Base-by-base conservation (phyloP, 1,139 yeast species). In the Suhomyces maxii region DNA sequence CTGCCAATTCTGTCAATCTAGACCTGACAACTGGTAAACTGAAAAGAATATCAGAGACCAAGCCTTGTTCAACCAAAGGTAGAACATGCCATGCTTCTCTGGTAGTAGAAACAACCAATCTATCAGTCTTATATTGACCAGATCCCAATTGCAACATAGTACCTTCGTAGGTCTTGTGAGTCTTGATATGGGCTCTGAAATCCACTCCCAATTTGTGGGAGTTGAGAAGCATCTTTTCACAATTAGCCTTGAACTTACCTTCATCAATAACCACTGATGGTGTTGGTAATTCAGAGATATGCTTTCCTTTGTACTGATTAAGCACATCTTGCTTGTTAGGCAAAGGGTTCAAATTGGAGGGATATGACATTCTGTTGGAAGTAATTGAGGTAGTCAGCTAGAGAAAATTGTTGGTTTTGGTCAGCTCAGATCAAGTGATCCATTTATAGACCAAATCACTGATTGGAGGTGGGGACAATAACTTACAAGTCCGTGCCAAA, bases 161-260 rank as follows among this genome's bases (percentile, higher is more conserved):
- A 36, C 68, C 79, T 60, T 59, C 80, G 43, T 51, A 64, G 58
- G 64, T 73, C 63, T 86, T 87, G 61, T 86, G 91, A 1, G 95
- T 87, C 64, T 87, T 87, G 26, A 87, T 81, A 59, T 86, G 95
- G 3, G 88, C 84, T 47, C 91, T 67, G 61, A 80, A 84, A 14
- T 60, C 66, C 7, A 68, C 76, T 46, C 53, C 52, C 37, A 72
- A 54, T 1, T 54, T 50, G 6, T 44, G 33, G 7, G 74, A 72
- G 47, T 62, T 67, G 2, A 43, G 49, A 18, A 70, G 63, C 76
- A 71, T 71, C 33, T 56, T 58, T 10, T 60, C 57, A 44, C 69
- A 53, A 39, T 71, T 72, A 23, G 32, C 41, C 13, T 46, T 44
- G 48, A 68, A 70, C 37, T 50, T 53, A 7, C 43, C 36, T 43